phyloP scores from a whole-genome alignment of 2,329 filamentous ascomycete genomes.

The Amauroascus niger region DNA sequence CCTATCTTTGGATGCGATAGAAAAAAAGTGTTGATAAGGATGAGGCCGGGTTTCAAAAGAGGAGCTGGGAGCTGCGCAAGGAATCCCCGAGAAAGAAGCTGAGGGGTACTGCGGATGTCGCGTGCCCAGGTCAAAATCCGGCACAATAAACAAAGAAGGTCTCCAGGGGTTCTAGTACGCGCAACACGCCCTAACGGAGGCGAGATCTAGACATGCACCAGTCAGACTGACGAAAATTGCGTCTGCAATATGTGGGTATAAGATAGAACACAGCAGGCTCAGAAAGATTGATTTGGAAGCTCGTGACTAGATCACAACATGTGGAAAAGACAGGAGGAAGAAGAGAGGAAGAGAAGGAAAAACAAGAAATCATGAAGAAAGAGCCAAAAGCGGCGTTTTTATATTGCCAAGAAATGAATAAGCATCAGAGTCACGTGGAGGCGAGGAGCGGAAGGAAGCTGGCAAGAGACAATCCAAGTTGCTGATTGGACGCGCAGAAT shows the following conservation, averaged over 20 bases:
- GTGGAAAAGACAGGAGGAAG: not conserved
- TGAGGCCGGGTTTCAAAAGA: not conserved
- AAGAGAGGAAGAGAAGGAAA: slow-evolving; percentile 18
- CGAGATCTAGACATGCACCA: not conserved
- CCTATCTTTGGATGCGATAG: slow-evolving; percentile 5
- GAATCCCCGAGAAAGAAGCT: not conserved
- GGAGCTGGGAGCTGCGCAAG: not conserved
- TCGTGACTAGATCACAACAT: slow-evolving; percentile 2
- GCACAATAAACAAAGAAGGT: not conserved
- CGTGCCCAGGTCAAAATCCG: not conserved
- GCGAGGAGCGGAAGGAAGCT: slow-evolving; percentile 16
- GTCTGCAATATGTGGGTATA: not conserved
- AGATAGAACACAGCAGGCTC: not conserved
- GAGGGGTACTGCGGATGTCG: not conserved
- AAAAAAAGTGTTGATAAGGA: not conserved
- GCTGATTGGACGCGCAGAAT: slow-evolving; percentile 13
- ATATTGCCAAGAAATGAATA: slow-evolving; percentile 33
- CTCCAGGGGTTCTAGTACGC: not conserved
- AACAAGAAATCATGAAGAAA: slow-evolving; percentile 18
- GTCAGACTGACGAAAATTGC: not conserved
- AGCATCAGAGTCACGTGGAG: slow-evolving; percentile 30
- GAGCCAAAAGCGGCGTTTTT: slow-evolving; percentile 29
- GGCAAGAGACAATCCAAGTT: slow-evolving; percentile 8
- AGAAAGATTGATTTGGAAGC: not conserved
- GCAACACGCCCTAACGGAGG: not conserved